Evolutionary conservation across 495 filamentous ascomycete species (phyloP).

Genomic region (Lasiosphaeria ovina): DNA sequence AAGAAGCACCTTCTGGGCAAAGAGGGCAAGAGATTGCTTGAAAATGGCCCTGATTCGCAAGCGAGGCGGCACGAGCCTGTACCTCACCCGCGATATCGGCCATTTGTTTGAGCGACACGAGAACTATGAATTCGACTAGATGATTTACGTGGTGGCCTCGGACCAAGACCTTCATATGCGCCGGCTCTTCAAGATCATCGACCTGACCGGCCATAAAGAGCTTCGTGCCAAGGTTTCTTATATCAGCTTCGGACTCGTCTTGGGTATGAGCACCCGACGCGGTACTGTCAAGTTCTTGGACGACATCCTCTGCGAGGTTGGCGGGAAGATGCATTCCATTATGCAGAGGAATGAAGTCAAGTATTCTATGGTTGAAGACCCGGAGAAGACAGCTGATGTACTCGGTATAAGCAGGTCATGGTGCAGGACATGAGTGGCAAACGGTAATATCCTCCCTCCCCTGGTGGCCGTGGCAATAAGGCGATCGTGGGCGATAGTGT

Average conservation of each 20-base stretch:
- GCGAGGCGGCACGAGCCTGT: conserved; percentile 61
- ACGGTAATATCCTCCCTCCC: conserved; percentile 41
- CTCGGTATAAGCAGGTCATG: conserved; percentile 64
- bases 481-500: too few species aligned
- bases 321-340: conserved; percentile 62
- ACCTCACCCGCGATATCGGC: conserved; percentile 64
- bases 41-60: conserved; percentile 56
- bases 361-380: conserved; percentile 58
- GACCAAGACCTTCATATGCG: conserved; percentile 62
- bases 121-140: conserved; percentile 64
- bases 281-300: conserved; percentile 56
- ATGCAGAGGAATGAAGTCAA: conserved; percentile 62
- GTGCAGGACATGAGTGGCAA: conserved; percentile 66
- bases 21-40: conserved; percentile 54
- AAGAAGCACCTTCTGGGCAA: conserved; percentile 65
- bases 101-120: conserved; percentile 58
- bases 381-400: conserved; percentile 53
- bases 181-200: conserved; percentile 63
- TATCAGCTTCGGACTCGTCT: conserved; percentile 61
- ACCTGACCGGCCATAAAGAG: conserved; percentile 57
- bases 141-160: conserved; percentile 66
- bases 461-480: background rate
- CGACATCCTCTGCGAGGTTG: conserved; percentile 60
- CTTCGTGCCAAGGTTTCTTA: conserved; percentile 56
- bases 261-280: conserved; percentile 62